phyloP scores from a whole-genome alignment of 345 rosid genomes.

The Gossypium anomalum region DNA sequence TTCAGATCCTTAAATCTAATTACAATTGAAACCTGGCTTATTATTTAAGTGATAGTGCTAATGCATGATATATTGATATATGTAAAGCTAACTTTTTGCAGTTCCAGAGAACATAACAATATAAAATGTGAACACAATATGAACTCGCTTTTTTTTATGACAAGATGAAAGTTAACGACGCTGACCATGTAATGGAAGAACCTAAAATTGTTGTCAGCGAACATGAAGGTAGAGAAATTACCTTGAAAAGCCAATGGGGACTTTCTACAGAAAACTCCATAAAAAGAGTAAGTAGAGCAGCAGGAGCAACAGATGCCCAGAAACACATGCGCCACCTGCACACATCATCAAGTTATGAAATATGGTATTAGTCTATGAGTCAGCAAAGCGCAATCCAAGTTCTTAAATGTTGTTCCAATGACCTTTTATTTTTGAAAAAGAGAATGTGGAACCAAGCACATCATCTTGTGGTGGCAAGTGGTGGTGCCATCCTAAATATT shows the following conservation, averaged over 20 bases:
- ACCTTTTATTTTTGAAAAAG: background rate
- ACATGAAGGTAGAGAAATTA: slow-evolving; percentile 22
- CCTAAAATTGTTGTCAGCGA: background rate
- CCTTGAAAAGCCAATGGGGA: slow-evolving; percentile 99
- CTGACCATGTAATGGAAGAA: background rate
- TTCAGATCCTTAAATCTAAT: background rate
- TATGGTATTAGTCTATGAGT: slow-evolving; percentile 33
- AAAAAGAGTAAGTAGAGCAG: slow-evolving; percentile 57
- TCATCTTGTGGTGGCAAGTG: background rate
- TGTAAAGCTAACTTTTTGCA: background rate
- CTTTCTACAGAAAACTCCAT: slow-evolving; percentile 86
- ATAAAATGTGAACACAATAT: background rate
- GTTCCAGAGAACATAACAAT: background rate
- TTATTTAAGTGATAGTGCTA: background rate
- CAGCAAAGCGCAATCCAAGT: slow-evolving; percentile 36
- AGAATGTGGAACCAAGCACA: background rate
- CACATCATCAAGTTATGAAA: slow-evolving; percentile 6
- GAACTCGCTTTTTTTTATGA: background rate
- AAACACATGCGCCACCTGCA: slow-evolving; percentile 95
- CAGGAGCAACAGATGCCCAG: slow-evolving; percentile 71
- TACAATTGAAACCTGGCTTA: background rate
- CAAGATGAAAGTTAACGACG: background rate
- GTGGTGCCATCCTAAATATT: background rate
- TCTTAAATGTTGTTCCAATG: background rate
- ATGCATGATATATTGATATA: background rate